Evolutionary conservation across 2,329 filamentous ascomycete genomes (phyloP).

Genomic region (Neofusicoccum laricinum): DNA sequence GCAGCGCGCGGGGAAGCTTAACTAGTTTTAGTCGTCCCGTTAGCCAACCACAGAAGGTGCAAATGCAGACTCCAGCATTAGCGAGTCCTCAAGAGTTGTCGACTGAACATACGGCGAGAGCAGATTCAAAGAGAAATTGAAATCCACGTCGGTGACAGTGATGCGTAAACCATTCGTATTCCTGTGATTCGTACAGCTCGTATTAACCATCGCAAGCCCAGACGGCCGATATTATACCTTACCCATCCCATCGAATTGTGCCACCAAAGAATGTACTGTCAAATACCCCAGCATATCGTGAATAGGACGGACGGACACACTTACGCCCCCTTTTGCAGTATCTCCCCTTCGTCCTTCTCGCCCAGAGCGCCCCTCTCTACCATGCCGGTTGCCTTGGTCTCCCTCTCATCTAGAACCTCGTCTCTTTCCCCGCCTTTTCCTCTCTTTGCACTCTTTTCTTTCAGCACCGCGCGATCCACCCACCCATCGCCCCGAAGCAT

Average conservation of each 20-base stretch:
- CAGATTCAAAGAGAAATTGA: not conserved
- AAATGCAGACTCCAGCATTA: not conserved
- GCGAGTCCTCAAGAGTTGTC: not conserved
- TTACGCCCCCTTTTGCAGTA: conserved; percentile 2
- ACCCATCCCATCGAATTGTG: too few species aligned
- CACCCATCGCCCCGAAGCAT: conserved; percentile 75
- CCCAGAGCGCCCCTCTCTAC: not conserved
- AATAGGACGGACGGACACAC: not conserved
- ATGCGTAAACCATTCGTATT: conserved; percentile 4
- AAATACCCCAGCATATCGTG: not conserved
- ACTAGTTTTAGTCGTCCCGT: not conserved
- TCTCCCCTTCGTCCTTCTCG: not conserved
- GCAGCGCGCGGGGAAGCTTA: not conserved
- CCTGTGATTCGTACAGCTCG: not conserved
- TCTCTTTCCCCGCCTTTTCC: conserved; percentile 21
- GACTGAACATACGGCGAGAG: conserved; percentile 2
- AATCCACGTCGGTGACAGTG: conserved; percentile 2
- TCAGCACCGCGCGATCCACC: conserved; percentile 55
- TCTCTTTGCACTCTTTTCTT: conserved; percentile 14
- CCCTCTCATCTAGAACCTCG: conserved; percentile 10
- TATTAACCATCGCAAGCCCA: not conserved
- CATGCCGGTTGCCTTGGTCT: conserved; percentile 8
- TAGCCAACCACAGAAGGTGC: not conserved
- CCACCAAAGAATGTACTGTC: not conserved
- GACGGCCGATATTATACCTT: not conserved